Evolutionary conservation across 2,329 filamentous ascomycete genomes (phyloP).

Genomic region (Botrytis elliptica): DNA sequence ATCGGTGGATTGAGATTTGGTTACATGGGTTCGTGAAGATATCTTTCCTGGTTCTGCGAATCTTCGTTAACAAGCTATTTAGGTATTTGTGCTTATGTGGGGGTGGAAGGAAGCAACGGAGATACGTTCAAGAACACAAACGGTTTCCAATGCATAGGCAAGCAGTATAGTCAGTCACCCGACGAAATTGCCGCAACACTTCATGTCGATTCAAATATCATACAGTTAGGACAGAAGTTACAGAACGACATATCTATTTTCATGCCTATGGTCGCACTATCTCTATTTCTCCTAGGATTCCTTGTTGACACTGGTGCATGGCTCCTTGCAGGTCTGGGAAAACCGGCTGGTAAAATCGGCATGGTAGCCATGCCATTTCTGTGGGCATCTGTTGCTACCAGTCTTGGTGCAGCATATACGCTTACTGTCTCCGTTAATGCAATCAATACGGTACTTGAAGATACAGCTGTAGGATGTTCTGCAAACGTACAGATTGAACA

Average conservation of each 20-base stretch:
- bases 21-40: constrained; percentile 11
- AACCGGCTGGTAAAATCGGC: background rate
- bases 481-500: constrained; percentile 12
- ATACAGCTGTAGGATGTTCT: background rate
- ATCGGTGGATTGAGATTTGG: constrained; percentile 13
- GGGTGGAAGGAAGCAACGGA: constrained; percentile 16
- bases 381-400: constrained; percentile 8
- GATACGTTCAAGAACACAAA: constrained; percentile 17
- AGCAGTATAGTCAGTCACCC: constrained; percentile 8
- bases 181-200: constrained; percentile 5
- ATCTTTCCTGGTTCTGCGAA: background rate
- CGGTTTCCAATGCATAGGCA: constrained; percentile 18
- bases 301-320: constrained; percentile 14
- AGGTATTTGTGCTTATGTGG: constrained; percentile 19
- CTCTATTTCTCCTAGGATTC: constrained; percentile 4
- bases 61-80: background rate
- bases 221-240: constrained; percentile 10
- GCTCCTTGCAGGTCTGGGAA: constrained; percentile 14
- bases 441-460: constrained; percentile 9
- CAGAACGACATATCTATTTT: constrained; percentile 17
- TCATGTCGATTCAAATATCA: constrained; percentile 12
- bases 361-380: constrained; percentile 13
- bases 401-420: constrained; percentile 11
- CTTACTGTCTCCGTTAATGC: constrained; percentile 13
- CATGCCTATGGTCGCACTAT: constrained; percentile 2